These are phyloP conservation scores for Nicotiana otophora DNA, from an alignment of 257 asterid species.

Conservation along the genomic window DNA sequence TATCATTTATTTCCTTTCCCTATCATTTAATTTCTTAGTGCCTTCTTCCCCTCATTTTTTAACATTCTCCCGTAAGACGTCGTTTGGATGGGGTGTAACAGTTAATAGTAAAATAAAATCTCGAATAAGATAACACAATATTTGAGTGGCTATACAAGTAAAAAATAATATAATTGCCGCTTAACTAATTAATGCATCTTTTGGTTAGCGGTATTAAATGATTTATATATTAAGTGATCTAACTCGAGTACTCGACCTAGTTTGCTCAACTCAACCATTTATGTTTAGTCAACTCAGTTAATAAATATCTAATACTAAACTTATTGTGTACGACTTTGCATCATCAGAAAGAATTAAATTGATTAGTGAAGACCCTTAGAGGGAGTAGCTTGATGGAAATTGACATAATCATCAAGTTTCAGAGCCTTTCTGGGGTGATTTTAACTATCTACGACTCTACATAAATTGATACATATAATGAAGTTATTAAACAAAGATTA, in stretches of 20 bases:
- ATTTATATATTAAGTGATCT: too few relatives aligned
- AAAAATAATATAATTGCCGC: too few relatives aligned
- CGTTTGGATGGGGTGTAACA: too few relatives aligned
- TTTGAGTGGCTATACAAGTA: too few relatives aligned
- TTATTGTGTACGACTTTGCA: too few relatives aligned
- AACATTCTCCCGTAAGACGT: background rate
- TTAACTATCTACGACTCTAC: background rate
- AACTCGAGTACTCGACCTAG: background rate
- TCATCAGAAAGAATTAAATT: too few relatives aligned
- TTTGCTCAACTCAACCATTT: background rate
- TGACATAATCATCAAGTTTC: background rate
- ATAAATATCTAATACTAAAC: too few relatives aligned
- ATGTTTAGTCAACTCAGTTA: background rate
- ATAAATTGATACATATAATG: background rate
- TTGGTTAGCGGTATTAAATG: too few relatives aligned
- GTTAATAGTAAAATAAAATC: too few relatives aligned
- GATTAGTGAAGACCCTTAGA: too few relatives aligned
- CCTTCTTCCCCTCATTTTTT: background rate
- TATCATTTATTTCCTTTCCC: background rate
- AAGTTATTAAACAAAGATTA: background rate
- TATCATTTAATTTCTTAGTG: background rate
- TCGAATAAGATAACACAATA: too few relatives aligned
- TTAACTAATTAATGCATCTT: too few relatives aligned
- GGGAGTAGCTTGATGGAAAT: background rate
- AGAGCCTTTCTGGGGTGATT: background rate